phyloP scores from a whole-genome alignment of 2,329 filamentous ascomycete species.

The Fusarium zealandicum region DNA sequence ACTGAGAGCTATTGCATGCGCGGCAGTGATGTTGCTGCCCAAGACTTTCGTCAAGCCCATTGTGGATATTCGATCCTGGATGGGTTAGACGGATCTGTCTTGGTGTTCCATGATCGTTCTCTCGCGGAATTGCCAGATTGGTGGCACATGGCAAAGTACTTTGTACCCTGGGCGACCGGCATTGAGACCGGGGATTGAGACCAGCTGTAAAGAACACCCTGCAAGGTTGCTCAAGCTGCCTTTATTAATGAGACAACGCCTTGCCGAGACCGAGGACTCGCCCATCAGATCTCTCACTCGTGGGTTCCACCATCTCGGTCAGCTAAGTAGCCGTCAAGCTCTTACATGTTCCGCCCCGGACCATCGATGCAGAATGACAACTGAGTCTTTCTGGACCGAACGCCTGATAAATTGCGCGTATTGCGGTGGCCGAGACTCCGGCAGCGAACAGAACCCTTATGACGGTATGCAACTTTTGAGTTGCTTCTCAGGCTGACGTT shows the following conservation, averaged over 20 bases:
- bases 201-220: conserved; percentile 17
- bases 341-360: too few species aligned
- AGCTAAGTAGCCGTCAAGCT: too few species aligned
- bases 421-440: not conserved
- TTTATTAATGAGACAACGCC: too few species aligned
- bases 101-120: conserved; percentile 28
- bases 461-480: too few species aligned
- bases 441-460: too few species aligned
- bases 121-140: conserved; percentile 26
- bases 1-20: not conserved
- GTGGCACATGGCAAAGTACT: conserved; percentile 41
- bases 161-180: conserved; percentile 31
- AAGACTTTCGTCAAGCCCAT: not conserved
- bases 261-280: too few species aligned
- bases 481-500: conserved; percentile 8
- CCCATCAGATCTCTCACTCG: too few species aligned
- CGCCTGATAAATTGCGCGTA: not conserved
- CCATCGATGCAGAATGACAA: not conserved
- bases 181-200: conserved; percentile 22
- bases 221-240: conserved; percentile 5
- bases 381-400: not conserved
- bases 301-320: too few species aligned
- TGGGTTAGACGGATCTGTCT: conserved; percentile 34
- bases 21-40: not conserved
- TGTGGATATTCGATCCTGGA: conserved; percentile 35